Conservation (phyloP, 2,329 filamentous ascomycete species). For the Fusarium armeniacum region DNA sequence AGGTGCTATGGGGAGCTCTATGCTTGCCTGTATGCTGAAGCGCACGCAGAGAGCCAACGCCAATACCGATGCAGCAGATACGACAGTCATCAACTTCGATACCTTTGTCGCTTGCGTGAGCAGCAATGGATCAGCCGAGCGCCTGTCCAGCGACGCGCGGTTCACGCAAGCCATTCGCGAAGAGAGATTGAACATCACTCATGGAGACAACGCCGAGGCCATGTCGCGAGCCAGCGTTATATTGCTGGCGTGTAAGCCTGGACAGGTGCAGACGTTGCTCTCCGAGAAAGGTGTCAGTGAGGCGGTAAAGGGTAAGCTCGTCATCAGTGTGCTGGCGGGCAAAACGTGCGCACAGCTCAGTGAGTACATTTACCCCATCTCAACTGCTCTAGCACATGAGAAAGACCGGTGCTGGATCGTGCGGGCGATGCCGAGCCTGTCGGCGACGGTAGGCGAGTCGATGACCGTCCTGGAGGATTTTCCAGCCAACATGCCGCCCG, state of each 20-base stretch:
- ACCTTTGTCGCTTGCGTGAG: constrained; percentile 7
- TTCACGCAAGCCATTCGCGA: constrained; percentile 13
- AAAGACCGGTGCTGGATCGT: constrained; percentile 16
- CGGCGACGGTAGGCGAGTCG: constrained; percentile 18
- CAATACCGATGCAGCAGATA: constrained; percentile 14
- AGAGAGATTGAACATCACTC: constrained; percentile 5
- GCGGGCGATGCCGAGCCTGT: constrained; percentile 19
- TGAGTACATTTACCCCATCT: constrained; percentile 2
- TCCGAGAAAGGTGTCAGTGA: constrained; percentile 12
- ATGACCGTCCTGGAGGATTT: constrained; percentile 23
- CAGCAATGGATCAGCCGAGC: constrained; percentile 5
- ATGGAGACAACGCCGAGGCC: constrained; percentile 13
- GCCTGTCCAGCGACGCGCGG: constrained; percentile 9
- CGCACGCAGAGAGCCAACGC: constrained; percentile 8
- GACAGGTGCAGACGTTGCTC: constrained; percentile 17
- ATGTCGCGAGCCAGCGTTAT: constrained; percentile 22
- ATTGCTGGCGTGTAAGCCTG: constrained; percentile 16
- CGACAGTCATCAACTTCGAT: constrained; percentile 12
- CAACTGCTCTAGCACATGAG: constrained; percentile 6
- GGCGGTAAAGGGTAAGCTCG: constrained; percentile 15
- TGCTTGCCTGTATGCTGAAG: constrained; percentile 15
- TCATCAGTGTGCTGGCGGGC: constrained; percentile 22
- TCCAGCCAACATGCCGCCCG: constrained; percentile 7
- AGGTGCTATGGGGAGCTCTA: constrained; percentile 14
- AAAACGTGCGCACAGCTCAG: constrained; percentile 19